Evolutionary conservation across 2,329 filamentous ascomycete genomes (phyloP), one percentile per base, ranked within the genome.

Genomic region (Sporothrix brunneoviolacea): DNA sequence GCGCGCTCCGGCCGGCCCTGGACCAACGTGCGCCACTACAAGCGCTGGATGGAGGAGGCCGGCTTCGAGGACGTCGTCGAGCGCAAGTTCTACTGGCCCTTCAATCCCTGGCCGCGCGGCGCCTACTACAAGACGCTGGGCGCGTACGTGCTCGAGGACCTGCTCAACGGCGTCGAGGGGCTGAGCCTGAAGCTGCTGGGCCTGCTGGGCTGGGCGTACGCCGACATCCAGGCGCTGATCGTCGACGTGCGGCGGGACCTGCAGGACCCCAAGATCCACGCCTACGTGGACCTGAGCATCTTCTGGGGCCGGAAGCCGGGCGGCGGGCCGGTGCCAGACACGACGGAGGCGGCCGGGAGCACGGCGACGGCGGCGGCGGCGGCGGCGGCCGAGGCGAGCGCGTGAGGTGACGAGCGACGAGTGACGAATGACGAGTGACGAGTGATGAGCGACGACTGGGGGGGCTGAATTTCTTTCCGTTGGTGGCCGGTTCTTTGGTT

Each of bases 21-120:
- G 59, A 54, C 41, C 18, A 61, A 60, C 27, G 33, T 40, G 40
- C 9, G 7, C n/a, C 9, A 43, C 30, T 57, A 56, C 39, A 54
- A 53, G 21, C 48, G 49, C 4, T 51, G 53, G 39, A 51, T 61
- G 47, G 38, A 55, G 45, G 59, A 60, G 47, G 50, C 53, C 40
- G 60, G 62, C 0, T 59, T 62, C 37, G 57, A 55, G 37, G 49
- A 60, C 12, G 53, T 64, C 6, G 56, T 58, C 12, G 61, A 62
- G 51, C 56, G 56, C 38, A 51, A 32, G 9, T 61, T 61, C 32
- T 58, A 55, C 46, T 62, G 58, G 55, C 59, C 60, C 4, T 43
- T 57, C 18, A 56, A 50, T 45, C 28, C 58, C 3, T 64, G 61
- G 61, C 46, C 61, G 2, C 59, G 56, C 16, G 61, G 59, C 4